Conservation (phyloP, 345 rosid genomes). For the Capsella bursapastoris region DNA sequence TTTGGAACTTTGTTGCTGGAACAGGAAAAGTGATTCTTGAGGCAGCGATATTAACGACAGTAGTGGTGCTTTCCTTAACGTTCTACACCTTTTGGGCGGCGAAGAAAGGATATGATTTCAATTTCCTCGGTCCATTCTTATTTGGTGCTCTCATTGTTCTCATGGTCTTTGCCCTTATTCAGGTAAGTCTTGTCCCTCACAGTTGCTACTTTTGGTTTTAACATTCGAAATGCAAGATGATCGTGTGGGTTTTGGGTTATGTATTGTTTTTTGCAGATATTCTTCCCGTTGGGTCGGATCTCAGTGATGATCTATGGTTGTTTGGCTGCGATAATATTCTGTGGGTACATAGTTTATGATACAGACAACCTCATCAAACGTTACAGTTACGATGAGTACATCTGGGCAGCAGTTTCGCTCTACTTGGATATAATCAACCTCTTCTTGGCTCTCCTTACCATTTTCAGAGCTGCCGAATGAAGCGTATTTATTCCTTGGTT, state of each 20-base stretch:
- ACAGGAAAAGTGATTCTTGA: constrained; percentile 83
- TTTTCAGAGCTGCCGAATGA: constrained; percentile 75
- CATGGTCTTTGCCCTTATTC: constrained; percentile 67
- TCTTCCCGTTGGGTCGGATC: constrained; percentile 75
- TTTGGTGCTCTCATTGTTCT: constrained; percentile 71
- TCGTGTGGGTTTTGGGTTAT: background rate
- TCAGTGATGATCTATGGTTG: constrained; percentile 80
- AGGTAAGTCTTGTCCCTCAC: constrained; percentile 47
- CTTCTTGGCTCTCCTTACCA: constrained; percentile 67
- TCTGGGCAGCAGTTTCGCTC: constrained; percentile 85
- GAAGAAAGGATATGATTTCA: constrained; percentile 76
- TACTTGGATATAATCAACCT: constrained; percentile 81
- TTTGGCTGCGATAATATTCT: constrained; percentile 73
- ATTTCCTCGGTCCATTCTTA: constrained; percentile 82
- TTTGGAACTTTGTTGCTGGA: constrained; percentile 21
- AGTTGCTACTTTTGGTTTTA: background rate
- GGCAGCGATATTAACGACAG: constrained; percentile 67
- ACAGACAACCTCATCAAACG: constrained; percentile 92
- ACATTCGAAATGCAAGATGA: background rate
- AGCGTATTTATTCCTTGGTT: background rate
- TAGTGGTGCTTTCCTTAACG: constrained; percentile 71
- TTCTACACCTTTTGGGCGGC: constrained; percentile 92
- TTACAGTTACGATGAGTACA: constrained; percentile 71
- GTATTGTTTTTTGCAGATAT: constrained; percentile 54
- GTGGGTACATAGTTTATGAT: constrained; percentile 83